phyloP scores from a whole-genome alignment of 1,139 yeast species.

The Geotrichum fermentans region DNA sequence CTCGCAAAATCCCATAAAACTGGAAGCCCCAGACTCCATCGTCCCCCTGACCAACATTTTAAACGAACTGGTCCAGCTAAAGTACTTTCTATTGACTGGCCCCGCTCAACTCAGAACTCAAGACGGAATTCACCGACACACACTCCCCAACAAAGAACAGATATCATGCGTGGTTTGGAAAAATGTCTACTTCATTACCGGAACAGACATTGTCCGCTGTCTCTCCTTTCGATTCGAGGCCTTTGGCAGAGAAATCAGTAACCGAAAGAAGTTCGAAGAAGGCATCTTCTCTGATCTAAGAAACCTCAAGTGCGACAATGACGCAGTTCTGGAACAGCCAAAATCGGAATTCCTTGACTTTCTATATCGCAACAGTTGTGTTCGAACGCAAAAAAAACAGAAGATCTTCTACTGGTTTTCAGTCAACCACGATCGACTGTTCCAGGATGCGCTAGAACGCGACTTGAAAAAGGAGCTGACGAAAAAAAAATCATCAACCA shows the following conservation, averaged over 20 bases:
- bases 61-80: conserved; percentile 17
- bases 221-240: conserved; percentile 84
- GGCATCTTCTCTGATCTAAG: conserved; percentile 90
- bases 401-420: conserved; percentile 96
- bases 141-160: conserved; percentile 79
- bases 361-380: conserved; percentile 76
- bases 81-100: conserved; percentile 20
- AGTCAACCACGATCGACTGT: conserved; percentile 88
- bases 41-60: conserved; percentile 17
- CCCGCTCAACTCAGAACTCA: conserved; percentile 17
- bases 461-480: conserved; percentile 72
- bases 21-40: conserved; percentile 6
- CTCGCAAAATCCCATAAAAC: neutral
- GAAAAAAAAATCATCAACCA: conserved; percentile 38
- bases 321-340: conserved; percentile 85
- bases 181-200: conserved; percentile 83
- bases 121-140: conserved; percentile 38
- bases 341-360: conserved; percentile 81
- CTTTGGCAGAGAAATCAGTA: conserved; percentile 79
- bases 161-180: conserved; percentile 94
- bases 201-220: conserved; percentile 93
- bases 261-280: conserved; percentile 92
- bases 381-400: conserved; percentile 93
- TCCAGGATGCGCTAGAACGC: conserved; percentile 90
- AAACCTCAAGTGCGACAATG: conserved; percentile 78